phyloP scores from a whole-genome alignment of 1,139 yeast genomes.

The Suhomyces chickasaworum region DNA sequence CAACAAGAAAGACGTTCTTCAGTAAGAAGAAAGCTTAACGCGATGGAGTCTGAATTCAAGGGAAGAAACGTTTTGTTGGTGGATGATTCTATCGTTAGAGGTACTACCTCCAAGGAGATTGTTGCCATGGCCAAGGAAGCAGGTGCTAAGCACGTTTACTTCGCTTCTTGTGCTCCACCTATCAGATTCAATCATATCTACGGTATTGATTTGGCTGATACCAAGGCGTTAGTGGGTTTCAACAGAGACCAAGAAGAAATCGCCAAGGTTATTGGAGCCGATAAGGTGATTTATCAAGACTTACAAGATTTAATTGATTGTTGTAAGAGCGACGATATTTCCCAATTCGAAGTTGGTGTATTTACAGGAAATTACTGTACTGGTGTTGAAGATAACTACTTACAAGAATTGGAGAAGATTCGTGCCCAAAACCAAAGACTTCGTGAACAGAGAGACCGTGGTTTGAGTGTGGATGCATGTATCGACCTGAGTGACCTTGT shows the following conservation, averaged over 20 bases:
- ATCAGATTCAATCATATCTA: constrained; percentile 93
- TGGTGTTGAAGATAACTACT: constrained; percentile 82
- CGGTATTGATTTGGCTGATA: constrained; percentile 96
- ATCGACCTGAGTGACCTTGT: constrained; percentile 50
- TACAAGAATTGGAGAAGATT: constrained; percentile 78
- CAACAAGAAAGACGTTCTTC: constrained; percentile 93
- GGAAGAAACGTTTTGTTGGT: constrained; percentile 87
- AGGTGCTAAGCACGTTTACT: constrained; percentile 89
- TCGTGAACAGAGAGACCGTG: constrained; percentile 43
- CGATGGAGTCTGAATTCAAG: constrained; percentile 91
- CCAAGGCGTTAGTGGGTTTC: constrained; percentile 90
- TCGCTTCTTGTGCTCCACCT: constrained; percentile 98
- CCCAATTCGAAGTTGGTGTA: constrained; percentile 91
- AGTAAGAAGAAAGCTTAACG: constrained; percentile 91
- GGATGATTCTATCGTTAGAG: constrained; percentile 96
- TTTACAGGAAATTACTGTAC: constrained; percentile 93
- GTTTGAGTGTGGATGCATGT: constrained; percentile 49
- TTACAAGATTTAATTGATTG: constrained; percentile 80
- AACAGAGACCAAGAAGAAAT: constrained; percentile 73
- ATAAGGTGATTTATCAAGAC: constrained; percentile 84
- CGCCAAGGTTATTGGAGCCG: constrained; percentile 84
- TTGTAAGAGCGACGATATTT: constrained; percentile 60
- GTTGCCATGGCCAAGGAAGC: constrained; percentile 98
- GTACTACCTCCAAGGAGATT: constrained; percentile 94
- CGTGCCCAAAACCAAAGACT: constrained; percentile 78